Evolutionary conservation across 495 filamentous ascomycete species (phyloP).

Genomic region (Lentithecium fluviatile): DNA sequence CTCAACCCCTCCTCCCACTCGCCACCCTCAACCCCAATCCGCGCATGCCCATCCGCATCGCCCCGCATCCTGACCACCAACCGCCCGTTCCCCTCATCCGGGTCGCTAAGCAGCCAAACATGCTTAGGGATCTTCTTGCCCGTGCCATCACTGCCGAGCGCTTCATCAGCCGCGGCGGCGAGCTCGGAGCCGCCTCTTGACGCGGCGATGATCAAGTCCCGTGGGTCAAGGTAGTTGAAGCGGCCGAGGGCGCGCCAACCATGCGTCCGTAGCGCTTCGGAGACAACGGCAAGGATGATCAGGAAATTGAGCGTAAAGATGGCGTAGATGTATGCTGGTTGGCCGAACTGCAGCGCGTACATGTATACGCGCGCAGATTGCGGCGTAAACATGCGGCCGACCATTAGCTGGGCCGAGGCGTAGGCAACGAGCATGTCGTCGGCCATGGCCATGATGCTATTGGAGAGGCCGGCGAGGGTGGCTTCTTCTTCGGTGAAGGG

Average conservation of each 20-base stretch:
- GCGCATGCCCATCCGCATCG: constrained; percentile 13
- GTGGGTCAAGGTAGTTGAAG: constrained; percentile 31
- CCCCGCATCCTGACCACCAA: constrained; percentile 8
- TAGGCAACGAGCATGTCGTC: constrained; percentile 44
- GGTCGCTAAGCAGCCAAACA: constrained; percentile 22
- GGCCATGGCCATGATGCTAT: constrained; percentile 39
- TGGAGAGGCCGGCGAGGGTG: constrained; percentile 39
- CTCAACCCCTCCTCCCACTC: not conserved
- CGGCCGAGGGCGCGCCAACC: constrained; percentile 19
- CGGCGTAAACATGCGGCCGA: constrained; percentile 24
- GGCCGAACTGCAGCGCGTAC: constrained; percentile 36
- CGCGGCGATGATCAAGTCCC: constrained; percentile 24
- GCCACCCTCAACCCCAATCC: constrained; percentile 3
- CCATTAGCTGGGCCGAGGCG: constrained; percentile 42
- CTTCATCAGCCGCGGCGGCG: constrained; percentile 13
- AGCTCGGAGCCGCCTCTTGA: constrained; percentile 15
- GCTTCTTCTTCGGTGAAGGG: constrained; percentile 29
- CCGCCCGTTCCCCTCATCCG: constrained; percentile 21
- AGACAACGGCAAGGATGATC: constrained; percentile 15
- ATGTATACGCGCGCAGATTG: constrained; percentile 22
- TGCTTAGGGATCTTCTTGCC: constrained; percentile 18
- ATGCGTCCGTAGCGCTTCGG: constrained; percentile 18
- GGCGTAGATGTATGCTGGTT: constrained; percentile 39
- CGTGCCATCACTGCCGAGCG: constrained; percentile 5
- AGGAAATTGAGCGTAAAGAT: constrained; percentile 29